phyloP scores from a whole-genome alignment of 305 asterid genomes.

The Coffea humblotiana region DNA sequence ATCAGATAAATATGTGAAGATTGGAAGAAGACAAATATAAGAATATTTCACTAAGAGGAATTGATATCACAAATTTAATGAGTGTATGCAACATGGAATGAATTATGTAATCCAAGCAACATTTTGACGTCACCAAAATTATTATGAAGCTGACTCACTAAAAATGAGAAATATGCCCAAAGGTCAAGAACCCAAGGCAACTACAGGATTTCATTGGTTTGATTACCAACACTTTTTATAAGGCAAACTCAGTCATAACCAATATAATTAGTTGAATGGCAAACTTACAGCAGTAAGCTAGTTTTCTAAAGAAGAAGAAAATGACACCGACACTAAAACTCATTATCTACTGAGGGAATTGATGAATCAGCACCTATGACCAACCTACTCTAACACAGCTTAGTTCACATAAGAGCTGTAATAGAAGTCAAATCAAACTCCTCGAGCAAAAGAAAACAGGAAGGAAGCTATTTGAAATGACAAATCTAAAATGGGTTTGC shows the following conservation, averaged over 20 bases:
- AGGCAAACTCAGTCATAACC: not conserved
- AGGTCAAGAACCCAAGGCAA: too few species aligned
- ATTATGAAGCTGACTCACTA: too few species aligned
- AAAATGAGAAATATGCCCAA: too few species aligned
- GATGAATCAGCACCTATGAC: not conserved
- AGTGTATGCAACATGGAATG: too few species aligned
- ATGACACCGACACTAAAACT: not conserved
- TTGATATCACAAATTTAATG: not conserved
- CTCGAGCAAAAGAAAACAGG: not conserved
- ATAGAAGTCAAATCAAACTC: not conserved
- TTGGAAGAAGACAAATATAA: not conserved
- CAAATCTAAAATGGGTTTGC: not conserved
- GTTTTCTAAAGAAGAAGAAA: not conserved
- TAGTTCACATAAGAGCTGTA: not conserved
- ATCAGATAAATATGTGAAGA: not conserved
- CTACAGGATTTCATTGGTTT: not conserved
- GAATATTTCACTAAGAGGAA: not conserved
- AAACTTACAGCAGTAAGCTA: not conserved
- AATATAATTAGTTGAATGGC: not conserved
- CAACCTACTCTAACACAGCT: not conserved
- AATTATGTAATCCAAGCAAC: too few species aligned
- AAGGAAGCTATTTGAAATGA: not conserved
- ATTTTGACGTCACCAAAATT: too few species aligned
- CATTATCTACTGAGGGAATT: not conserved
- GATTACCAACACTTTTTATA: not conserved